A percentile compares a stretch with the other conserved stretches of the same genome.
phyloP scores from a whole-genome alignment of 208 protist genomes.

The Angomonas desouzai region DNA sequence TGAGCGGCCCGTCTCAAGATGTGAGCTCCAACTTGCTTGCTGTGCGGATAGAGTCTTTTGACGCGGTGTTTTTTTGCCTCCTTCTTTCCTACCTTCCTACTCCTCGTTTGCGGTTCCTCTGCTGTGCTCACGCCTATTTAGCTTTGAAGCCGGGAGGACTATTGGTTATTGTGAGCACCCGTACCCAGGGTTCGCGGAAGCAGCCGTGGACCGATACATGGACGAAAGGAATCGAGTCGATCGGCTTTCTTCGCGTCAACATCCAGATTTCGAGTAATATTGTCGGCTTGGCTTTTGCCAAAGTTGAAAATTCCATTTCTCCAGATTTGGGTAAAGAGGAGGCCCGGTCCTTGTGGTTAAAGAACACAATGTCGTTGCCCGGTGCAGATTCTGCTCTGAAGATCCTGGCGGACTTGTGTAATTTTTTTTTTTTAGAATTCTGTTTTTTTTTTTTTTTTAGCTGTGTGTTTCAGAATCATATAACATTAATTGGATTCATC shows the following conservation, averaged over 20 bases:
- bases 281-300: conserved; percentile 68
- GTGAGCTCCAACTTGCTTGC: background rate
- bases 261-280: conserved; percentile 59
- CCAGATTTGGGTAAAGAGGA: background rate
- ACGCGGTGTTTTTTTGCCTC: conserved; percentile 81
- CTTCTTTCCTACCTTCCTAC: conserved; percentile 84
- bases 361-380: background rate
- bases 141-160: conserved; percentile 66
- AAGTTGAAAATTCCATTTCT: conserved; percentile 1
- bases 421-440: background rate
- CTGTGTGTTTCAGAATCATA: no score
- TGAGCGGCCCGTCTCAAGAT: background rate
- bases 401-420: background rate
- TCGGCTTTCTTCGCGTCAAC: conserved; percentile 73
- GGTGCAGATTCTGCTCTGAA: background rate
- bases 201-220: conserved; percentile 66
- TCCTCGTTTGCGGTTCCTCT: conserved; percentile 62
- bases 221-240: conserved; percentile 40
- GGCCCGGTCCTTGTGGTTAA: background rate
- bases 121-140: conserved; percentile 71
- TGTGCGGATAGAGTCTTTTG: conserved; percentile 34
- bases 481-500: background rate
- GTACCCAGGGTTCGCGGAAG: conserved; percentile 67
- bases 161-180: conserved; percentile 80
- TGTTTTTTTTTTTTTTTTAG: conserved; percentile 8